phyloP scores from a whole-genome alignment of 164 flowering plant species.

The Nymphaea colorata region DNA sequence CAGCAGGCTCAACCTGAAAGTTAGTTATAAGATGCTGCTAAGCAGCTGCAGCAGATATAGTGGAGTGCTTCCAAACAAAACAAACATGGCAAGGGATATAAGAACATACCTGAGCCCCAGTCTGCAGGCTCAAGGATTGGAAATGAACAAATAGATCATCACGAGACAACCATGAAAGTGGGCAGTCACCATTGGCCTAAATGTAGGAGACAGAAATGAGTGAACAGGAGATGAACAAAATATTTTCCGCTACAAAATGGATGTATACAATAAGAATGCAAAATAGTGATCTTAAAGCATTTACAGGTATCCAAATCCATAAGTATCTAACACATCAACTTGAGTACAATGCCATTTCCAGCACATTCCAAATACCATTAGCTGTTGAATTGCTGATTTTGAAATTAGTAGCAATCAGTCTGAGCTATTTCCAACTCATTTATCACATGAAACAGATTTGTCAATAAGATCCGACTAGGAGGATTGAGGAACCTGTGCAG shows the following conservation, averaged over 20 bases:
- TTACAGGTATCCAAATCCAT: too few relatives aligned
- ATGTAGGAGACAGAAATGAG: neutral
- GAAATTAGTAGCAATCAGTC: too few relatives aligned
- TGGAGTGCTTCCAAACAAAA: neutral
- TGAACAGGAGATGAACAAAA: neutral
- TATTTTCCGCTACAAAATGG: too few relatives aligned
- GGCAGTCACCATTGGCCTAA: slow-evolving; percentile 33
- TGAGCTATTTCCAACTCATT: too few relatives aligned
- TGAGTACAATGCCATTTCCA: too few relatives aligned
- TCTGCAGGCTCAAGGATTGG: slow-evolving; percentile 54
- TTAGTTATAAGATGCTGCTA: neutral
- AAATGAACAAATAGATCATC: slow-evolving; percentile 53
- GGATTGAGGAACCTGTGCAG: neutral
- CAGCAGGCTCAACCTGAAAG: slow-evolving; percentile 34
- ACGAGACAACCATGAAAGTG: slow-evolving; percentile 66
- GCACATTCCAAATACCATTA: too few relatives aligned
- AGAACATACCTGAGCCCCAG: slow-evolving; percentile 32
- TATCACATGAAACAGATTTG: neutral
- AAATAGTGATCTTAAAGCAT: too few relatives aligned
- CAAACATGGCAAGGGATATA: neutral
- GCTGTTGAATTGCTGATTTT: too few relatives aligned
- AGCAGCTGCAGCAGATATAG: neutral
- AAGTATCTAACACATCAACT: too few relatives aligned
- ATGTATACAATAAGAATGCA: too few relatives aligned
- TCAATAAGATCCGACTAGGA: neutral